Conservation (phyloP, 2,329 filamentous ascomycete genomes). For the Hymenoscyphus infarciens region DNA sequence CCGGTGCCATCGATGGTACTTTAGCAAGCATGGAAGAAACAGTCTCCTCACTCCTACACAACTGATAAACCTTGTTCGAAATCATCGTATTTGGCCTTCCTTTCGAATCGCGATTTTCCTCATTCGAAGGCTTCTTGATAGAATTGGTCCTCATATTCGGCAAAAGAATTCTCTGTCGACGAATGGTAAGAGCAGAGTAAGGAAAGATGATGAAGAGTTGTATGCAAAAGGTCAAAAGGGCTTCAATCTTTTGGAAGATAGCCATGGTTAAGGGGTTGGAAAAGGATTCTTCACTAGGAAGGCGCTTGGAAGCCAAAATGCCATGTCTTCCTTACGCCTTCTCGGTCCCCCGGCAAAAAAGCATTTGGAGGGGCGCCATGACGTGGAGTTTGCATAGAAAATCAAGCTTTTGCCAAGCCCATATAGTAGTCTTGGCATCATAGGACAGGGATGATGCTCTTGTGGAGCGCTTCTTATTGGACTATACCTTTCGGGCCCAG, state of each 20-base stretch:
- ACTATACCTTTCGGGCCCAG: neutral
- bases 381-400: neutral
- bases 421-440: neutral
- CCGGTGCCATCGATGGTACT: constrained; percentile 50
- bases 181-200: constrained; percentile 32
- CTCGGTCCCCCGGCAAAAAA: neutral
- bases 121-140: neutral
- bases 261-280: constrained; percentile 13
- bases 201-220: constrained; percentile 35
- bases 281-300: neutral
- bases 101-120: neutral
- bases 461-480: neutral
- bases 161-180: constrained; percentile 19
- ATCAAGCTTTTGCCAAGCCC: constrained; percentile 1
- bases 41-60: constrained; percentile 51
- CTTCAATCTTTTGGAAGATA: constrained; percentile 17
- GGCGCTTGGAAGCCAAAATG: neutral
- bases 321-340: neutral
- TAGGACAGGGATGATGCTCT: neutral
- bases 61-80: constrained; percentile 44
- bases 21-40: constrained; percentile 56
- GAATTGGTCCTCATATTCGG: neutral
- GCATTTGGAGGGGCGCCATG: neutral
- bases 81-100: constrained; percentile 34
- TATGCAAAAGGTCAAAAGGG: constrained; percentile 25